Conservation (phyloP, 257 asterid genomes). For the Solanum etuberosum region DNA sequence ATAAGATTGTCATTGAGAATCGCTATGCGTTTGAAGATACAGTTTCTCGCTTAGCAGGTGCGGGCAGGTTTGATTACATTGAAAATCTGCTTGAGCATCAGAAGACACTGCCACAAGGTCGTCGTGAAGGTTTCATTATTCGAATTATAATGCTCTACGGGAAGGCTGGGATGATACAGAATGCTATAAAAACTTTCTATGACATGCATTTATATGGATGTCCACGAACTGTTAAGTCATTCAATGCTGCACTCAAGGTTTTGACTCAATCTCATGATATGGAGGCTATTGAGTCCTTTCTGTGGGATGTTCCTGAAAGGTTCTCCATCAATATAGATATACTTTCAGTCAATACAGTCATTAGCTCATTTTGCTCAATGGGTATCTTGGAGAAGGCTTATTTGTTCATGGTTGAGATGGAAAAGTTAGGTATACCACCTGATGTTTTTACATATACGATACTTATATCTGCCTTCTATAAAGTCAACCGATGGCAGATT, state of each 20-base stretch:
- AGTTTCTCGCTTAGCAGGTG: constrained; percentile 69
- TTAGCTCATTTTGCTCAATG: constrained; percentile 64
- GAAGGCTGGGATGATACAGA: constrained; percentile 53
- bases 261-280: constrained; percentile 50
- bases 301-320: constrained; percentile 31
- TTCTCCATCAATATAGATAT: constrained; percentile 42
- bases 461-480: constrained; percentile 62
- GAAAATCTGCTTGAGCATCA: constrained; percentile 75
- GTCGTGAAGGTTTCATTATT: constrained; percentile 74
- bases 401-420: constrained; percentile 47
- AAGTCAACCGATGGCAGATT: constrained; percentile 31
- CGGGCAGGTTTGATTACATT: constrained; percentile 56
- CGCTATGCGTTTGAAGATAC: constrained; percentile 69
- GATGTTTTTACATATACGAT: constrained; percentile 76
- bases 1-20: constrained; percentile 58
- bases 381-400: constrained; percentile 44
- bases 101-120: constrained; percentile 75
- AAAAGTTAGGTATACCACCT: constrained; percentile 42
- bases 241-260: constrained; percentile 68
- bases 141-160: constrained; percentile 73
- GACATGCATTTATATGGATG: constrained; percentile 73
- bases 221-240: constrained; percentile 59
- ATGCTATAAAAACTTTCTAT: constrained; percentile 55
- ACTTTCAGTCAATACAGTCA: constrained; percentile 46
- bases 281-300: constrained; percentile 39